phyloP scores from a whole-genome alignment of 1,284 basidiomycete species.

The Meira nashicola region DNA sequence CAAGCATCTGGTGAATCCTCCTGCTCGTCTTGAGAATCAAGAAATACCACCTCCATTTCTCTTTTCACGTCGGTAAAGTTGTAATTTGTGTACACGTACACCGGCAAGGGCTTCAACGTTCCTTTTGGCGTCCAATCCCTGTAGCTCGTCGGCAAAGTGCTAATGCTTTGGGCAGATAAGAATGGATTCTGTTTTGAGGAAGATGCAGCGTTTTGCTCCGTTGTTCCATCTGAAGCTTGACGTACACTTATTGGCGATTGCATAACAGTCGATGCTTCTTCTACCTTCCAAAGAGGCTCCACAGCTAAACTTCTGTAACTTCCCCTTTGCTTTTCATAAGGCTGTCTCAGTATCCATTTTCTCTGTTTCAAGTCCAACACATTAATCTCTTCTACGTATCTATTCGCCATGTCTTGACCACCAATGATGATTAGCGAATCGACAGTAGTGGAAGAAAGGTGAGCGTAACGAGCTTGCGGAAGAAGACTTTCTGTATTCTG shows the following conservation, averaged over 20 bases:
- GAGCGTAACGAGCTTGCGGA: slow-evolving; percentile 40
- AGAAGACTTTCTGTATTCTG: neutral
- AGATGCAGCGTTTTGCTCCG: neutral
- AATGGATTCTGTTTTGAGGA: neutral
- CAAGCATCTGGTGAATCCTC: neutral
- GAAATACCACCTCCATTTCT: slow-evolving; percentile 39
- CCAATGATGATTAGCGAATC: slow-evolving; percentile 76
- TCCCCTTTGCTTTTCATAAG: slow-evolving; percentile 39
- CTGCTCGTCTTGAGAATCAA: slow-evolving; percentile 7
- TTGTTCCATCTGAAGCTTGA: neutral
- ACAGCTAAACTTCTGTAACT: slow-evolving; percentile 41
- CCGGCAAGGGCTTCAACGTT: slow-evolving; percentile 17
- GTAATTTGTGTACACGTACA: slow-evolving; percentile 47
- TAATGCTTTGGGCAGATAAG: slow-evolving; percentile 6
- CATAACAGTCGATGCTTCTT: slow-evolving; percentile 14
- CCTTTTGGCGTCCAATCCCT: slow-evolving; percentile 11
- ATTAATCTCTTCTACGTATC: slow-evolving; percentile 53
- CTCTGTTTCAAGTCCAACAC: slow-evolving; percentile 54
- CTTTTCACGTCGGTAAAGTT: slow-evolving; percentile 47
- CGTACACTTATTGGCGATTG: neutral
- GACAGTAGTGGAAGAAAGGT: slow-evolving; percentile 37
- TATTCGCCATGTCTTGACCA: slow-evolving; percentile 69
- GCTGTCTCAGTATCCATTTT: slow-evolving; percentile 29
- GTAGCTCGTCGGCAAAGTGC: slow-evolving; percentile 28
- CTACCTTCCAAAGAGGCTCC: slow-evolving; percentile 19